These are phyloP conservation scores for Eremomyces bilateralis DNA, from an alignment of 495 filamentous ascomycete genomes.

Conservation along the genomic window DNA sequence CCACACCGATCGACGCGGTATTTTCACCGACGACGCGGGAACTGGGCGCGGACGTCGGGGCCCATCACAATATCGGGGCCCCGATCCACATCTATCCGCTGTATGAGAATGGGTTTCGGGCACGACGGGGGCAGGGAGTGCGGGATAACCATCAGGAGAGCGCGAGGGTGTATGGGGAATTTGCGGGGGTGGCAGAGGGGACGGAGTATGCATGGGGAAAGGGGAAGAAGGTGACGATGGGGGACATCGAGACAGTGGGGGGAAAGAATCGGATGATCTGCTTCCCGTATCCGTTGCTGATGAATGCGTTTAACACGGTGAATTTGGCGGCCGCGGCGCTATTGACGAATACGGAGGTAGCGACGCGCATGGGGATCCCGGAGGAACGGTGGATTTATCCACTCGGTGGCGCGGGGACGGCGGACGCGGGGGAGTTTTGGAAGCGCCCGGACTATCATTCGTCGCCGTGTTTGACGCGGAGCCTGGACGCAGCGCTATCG, in stretches of 20 bases:
- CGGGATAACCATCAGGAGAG: slow-evolving; percentile 27
- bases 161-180: slow-evolving; percentile 26
- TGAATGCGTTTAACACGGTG: slow-evolving; percentile 40
- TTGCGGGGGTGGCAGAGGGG: slow-evolving; percentile 23
- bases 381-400: slow-evolving; percentile 32
- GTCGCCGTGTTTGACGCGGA: slow-evolving; percentile 26
- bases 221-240: slow-evolving; percentile 18
- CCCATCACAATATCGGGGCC: slow-evolving; percentile 25
- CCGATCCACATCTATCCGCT: slow-evolving; percentile 34
- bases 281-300: slow-evolving; percentile 33
- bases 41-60: slow-evolving; percentile 23
- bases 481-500: slow-evolving; percentile 23
- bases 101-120: slow-evolving; percentile 31
- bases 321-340: slow-evolving; percentile 32
- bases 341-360: slow-evolving; percentile 27
- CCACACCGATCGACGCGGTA: slow-evolving; percentile 15
- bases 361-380: slow-evolving; percentile 25
- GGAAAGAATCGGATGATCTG: slow-evolving; percentile 34
- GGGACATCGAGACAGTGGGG: slow-evolving; percentile 22
- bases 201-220: slow-evolving; percentile 27
- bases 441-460: slow-evolving; percentile 28
- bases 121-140: slow-evolving; percentile 25
- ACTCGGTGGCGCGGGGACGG: slow-evolving; percentile 29
- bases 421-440: slow-evolving; percentile 30
- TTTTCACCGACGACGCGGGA: slow-evolving; percentile 19